These are phyloP conservation scores for Evernia prunastri DNA, from an alignment of 495 filamentous ascomycete species.

Conservation along the genomic window DNA sequence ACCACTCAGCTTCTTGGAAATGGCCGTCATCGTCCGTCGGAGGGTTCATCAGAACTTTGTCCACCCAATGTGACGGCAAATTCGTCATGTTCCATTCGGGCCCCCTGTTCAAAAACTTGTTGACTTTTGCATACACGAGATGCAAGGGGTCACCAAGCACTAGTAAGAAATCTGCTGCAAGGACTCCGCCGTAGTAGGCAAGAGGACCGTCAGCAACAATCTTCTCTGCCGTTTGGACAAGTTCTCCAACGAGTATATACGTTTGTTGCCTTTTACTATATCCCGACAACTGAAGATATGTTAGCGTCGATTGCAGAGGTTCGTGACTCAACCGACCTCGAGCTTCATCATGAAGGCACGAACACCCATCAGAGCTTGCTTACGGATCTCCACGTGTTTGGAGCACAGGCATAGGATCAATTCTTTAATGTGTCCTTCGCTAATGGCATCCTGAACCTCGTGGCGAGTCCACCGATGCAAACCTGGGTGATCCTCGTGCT, in stretches of 20 bases:
- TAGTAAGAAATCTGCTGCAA: slow-evolving; percentile 60
- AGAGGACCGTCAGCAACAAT: slow-evolving; percentile 52
- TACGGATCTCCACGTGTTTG: slow-evolving; percentile 61
- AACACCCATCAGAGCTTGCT: slow-evolving; percentile 65
- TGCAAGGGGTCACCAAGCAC: slow-evolving; percentile 73
- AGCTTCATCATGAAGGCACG: slow-evolving; percentile 59
- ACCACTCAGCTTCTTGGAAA: slow-evolving; percentile 72
- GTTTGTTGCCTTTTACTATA: slow-evolving; percentile 71
- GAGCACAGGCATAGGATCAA: slow-evolving; percentile 72
- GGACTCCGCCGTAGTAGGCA: slow-evolving; percentile 65
- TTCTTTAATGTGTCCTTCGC: slow-evolving; percentile 60
- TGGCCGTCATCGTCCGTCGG: slow-evolving; percentile 68
- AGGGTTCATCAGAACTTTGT: slow-evolving; percentile 61
- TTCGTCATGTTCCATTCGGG: slow-evolving; percentile 68
- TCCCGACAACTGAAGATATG: slow-evolving; percentile 45
- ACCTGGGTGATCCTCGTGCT: slow-evolving; percentile 49
- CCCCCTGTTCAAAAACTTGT: slow-evolving; percentile 68
- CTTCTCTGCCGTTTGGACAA: slow-evolving; percentile 62
- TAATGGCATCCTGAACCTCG: slow-evolving; percentile 64
- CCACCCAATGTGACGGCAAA: slow-evolving; percentile 66
- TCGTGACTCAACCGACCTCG: slow-evolving; percentile 37
- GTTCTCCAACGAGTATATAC: slow-evolving; percentile 67
- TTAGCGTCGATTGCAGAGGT: slow-evolving; percentile 14
- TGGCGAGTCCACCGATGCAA: slow-evolving; percentile 65
- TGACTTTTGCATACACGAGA: slow-evolving; percentile 79